phyloP scores from a whole-genome alignment of 805 yeast species.

The Candida orba region DNA sequence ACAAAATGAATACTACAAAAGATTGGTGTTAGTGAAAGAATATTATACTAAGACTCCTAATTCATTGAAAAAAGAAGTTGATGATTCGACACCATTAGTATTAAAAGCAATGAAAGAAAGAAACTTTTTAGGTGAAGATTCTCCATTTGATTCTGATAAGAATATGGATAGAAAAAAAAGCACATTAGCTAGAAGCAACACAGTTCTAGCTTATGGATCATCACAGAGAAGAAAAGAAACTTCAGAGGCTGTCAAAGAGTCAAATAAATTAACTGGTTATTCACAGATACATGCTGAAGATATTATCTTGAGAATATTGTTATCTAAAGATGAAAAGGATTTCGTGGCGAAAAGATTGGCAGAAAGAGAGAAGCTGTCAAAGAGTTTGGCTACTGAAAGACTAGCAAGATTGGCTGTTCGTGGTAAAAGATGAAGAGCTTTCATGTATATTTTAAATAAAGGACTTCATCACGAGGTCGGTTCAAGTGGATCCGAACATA shows the following conservation, averaged over 20 bases:
- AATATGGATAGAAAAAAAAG: conserved; percentile 13
- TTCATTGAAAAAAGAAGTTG: conserved; percentile 50
- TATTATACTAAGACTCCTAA: conserved; percentile 48
- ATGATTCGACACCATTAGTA: conserved; percentile 49
- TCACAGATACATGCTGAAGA: conserved; percentile 46
- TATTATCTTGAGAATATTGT: conserved; percentile 60
- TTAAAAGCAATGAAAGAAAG: conserved; percentile 41
- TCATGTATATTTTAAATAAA: neutral
- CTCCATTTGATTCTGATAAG: conserved; percentile 23
- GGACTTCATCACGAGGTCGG: neutral
- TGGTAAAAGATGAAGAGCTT: neutral
- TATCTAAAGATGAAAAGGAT: conserved; percentile 55
- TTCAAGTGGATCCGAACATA: neutral
- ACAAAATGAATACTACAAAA: conserved; percentile 57
- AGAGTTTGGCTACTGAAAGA: conserved; percentile 27
- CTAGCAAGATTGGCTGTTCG: conserved; percentile 21
- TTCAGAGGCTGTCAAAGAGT: conserved; percentile 35
- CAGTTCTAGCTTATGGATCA: conserved; percentile 69
- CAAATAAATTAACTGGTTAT: conserved; percentile 32
- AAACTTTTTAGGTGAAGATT: conserved; percentile 33
- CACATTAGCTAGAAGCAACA: conserved; percentile 53
- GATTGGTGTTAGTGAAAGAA: conserved; percentile 53
- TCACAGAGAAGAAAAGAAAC: conserved; percentile 43
- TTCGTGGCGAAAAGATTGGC: conserved; percentile 54
- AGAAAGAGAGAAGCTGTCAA: conserved; percentile 44